phyloP scores from a whole-genome alignment of 306 rosid species.

The Fragaria ananassa region DNA sequence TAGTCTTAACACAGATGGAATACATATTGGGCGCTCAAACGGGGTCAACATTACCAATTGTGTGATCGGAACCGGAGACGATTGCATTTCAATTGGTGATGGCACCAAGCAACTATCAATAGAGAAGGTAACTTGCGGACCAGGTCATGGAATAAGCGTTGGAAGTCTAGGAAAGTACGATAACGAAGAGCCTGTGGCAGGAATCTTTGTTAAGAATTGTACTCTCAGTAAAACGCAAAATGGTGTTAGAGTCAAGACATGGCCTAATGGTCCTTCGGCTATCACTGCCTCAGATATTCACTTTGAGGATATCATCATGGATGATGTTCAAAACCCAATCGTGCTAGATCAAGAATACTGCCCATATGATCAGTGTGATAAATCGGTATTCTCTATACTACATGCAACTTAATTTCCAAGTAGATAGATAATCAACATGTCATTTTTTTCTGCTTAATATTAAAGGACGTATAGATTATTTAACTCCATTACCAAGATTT shows the following conservation, averaged over 20 bases:
- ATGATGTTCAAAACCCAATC: slow-evolving; percentile 33
- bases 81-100: slow-evolving; percentile 51
- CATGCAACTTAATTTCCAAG: not conserved
- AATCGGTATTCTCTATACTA: slow-evolving; percentile 15
- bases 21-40: slow-evolving; percentile 44
- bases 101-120: slow-evolving; percentile 28
- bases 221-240: slow-evolving; percentile 25
- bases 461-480: not conserved
- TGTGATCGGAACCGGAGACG: slow-evolving; percentile 41
- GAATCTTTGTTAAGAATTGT: slow-evolving; percentile 30
- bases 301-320: slow-evolving; percentile 41
- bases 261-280: slow-evolving; percentile 22
- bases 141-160: slow-evolving; percentile 50
- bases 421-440: not conserved
- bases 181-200: slow-evolving; percentile 21
- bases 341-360: slow-evolving; percentile 55
- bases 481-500: not conserved
- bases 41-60: slow-evolving; percentile 30
- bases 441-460: not conserved
- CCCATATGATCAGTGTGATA: slow-evolving; percentile 41
- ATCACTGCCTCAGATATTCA: slow-evolving; percentile 22
- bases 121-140: slow-evolving; percentile 35
- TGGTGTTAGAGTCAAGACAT: slow-evolving; percentile 54
- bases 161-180: slow-evolving; percentile 42
- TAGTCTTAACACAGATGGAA: slow-evolving; percentile 36